Evolutionary conservation across 1,284 basidiomycete genomes (phyloP).

Genomic region (Melanopsichium pennsylvanicum): DNA sequence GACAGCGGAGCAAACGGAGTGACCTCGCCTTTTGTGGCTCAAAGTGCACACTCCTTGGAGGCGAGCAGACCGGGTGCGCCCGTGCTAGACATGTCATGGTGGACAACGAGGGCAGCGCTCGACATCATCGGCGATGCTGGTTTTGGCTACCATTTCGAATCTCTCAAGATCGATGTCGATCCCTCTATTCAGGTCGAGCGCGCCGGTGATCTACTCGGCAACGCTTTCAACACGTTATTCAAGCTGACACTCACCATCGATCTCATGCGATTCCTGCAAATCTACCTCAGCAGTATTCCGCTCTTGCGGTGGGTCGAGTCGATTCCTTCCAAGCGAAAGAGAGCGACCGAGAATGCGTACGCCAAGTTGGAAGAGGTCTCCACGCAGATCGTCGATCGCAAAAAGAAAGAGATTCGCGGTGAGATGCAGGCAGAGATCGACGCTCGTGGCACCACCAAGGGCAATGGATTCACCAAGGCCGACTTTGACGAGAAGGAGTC

Average conservation of each 20-base stretch:
- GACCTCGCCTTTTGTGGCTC: constrained; percentile 12
- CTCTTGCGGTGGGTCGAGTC: constrained; percentile 53
- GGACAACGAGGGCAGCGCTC: constrained; percentile 45
- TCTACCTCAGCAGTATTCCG: constrained; percentile 46
- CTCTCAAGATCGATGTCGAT: constrained; percentile 31
- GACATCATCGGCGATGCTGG: constrained; percentile 59
- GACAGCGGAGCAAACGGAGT: constrained; percentile 19
- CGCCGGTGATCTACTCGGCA: constrained; percentile 34
- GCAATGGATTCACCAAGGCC: constrained; percentile 39
- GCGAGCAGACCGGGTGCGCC: constrained; percentile 22
- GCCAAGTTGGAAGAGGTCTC: constrained; percentile 38
- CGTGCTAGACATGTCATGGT: constrained; percentile 44
- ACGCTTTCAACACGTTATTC: constrained; percentile 47
- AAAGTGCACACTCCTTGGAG: constrained; percentile 5
- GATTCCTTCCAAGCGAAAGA: constrained; percentile 51
- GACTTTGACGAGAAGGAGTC: constrained; percentile 46
- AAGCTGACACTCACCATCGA: constrained; percentile 27
- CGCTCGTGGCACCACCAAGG: neutral
- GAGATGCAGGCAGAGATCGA: constrained; percentile 44
- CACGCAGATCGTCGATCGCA: constrained; percentile 43
- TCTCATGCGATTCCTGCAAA: constrained; percentile 32
- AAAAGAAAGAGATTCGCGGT: constrained; percentile 42
- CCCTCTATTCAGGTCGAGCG: constrained; percentile 10
- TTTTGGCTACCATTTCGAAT: constrained; percentile 50
- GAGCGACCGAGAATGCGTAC: constrained; percentile 30